Conservation (phyloP, 2,329 filamentous ascomycete species). For the Orbilia oligospora region DNA sequence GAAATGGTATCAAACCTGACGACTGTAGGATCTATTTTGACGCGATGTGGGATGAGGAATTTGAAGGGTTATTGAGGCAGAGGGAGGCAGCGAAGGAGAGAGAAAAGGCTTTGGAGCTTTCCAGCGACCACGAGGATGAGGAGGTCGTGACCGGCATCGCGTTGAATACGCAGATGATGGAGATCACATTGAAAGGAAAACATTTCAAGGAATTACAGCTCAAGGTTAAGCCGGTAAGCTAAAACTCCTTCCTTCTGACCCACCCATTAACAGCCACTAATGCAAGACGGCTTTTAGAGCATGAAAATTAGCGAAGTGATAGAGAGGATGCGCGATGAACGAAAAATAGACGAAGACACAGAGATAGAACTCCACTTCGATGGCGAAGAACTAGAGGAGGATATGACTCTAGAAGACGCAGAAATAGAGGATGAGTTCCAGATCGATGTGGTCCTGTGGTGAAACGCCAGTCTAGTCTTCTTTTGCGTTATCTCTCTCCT, state of each 20-base stretch:
- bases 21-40: slow-evolving; percentile 50
- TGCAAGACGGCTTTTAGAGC: slow-evolving; percentile 15
- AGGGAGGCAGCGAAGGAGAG: slow-evolving; percentile 38
- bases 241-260: not conserved
- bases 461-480: not conserved
- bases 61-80: slow-evolving; percentile 25
- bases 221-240: slow-evolving; percentile 52
- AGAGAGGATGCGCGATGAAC: slow-evolving; percentile 28
- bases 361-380: slow-evolving; percentile 53
- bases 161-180: slow-evolving; percentile 40
- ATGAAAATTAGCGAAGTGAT: slow-evolving; percentile 55
- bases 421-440: slow-evolving; percentile 85
- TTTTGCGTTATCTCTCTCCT: slow-evolving; percentile 20
- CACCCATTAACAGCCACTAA: not conserved
- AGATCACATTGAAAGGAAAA: slow-evolving; percentile 47
- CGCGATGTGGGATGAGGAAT: slow-evolving; percentile 55
- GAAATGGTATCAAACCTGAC: slow-evolving; percentile 34
- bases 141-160: slow-evolving; percentile 46
- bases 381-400: slow-evolving; percentile 74
- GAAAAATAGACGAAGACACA: slow-evolving; percentile 50
- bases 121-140: slow-evolving; percentile 11
- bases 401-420: slow-evolving; percentile 95
- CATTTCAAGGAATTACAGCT: slow-evolving; percentile 51
- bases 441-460: slow-evolving; percentile 69
- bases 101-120: slow-evolving; percentile 22